These are phyloP conservation scores for Aspergillus pseudoterreus DNA, from an alignment of 2,329 filamentous ascomycete species.

Conservation along the genomic window DNA sequence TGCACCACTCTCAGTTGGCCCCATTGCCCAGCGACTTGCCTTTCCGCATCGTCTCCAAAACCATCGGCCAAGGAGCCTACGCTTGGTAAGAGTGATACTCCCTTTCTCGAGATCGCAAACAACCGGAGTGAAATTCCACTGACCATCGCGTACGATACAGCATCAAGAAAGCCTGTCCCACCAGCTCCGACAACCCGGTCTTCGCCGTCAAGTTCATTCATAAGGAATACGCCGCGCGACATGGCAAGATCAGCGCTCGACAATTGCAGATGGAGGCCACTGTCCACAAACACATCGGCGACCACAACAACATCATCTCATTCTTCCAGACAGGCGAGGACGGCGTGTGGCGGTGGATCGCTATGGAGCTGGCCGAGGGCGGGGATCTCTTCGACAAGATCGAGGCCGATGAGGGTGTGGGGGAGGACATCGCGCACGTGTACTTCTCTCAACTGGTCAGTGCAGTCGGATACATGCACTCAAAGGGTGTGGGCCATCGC, in stretches of 20 bases:
- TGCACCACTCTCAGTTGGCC: constrained; percentile 79
- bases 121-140: neutral
- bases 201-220: constrained; percentile 99
- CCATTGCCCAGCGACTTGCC: constrained; percentile 80
- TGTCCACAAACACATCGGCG: constrained; percentile 81
- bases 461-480: constrained; percentile 92
- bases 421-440: constrained; percentile 89
- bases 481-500: constrained; percentile 89
- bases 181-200: constrained; percentile 65
- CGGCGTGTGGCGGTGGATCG: constrained; percentile 87
- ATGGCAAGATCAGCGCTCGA: constrained; percentile 82
- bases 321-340: constrained; percentile 90
- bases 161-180: constrained; percentile 87
- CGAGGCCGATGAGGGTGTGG: constrained; percentile 93
- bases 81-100: constrained; percentile 64
- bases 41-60: constrained; percentile 92
- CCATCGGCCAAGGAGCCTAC: constrained; percentile 94
- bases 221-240: constrained; percentile 86
- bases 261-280: constrained; percentile 91
- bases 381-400: constrained; percentile 99
- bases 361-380: constrained; percentile 94
- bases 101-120: neutral
- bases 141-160: constrained; percentile 42
- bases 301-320: constrained; percentile 89
- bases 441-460: constrained; percentile 91